Percentiles rank a stretch among this genome's conserved stretches.
These are phyloP conservation scores for Kodamaea laetipori DNA, from an alignment of 805 yeast species.

Conservation along the genomic window DNA sequence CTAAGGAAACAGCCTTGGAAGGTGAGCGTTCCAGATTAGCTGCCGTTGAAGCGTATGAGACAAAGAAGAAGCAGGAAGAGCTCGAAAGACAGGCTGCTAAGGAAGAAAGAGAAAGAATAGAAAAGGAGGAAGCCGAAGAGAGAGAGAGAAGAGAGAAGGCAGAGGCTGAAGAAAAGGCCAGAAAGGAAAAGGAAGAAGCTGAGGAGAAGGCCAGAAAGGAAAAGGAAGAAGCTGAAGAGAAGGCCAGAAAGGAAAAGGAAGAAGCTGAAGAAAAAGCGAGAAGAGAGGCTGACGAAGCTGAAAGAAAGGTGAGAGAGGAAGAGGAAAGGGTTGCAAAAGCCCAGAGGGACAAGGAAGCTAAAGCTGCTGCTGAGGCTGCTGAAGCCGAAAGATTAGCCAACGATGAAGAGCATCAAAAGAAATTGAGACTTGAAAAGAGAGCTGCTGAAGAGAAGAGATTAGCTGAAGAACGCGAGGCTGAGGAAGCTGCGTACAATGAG, in stretches of 20 bases:
- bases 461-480: slow-evolving; percentile 27
- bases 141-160: slow-evolving; percentile 26
- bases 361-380: slow-evolving; percentile 9
- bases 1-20: slow-evolving; percentile 37
- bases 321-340: slow-evolving; percentile 21
- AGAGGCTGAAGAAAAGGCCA: slow-evolving; percentile 24
- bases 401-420: slow-evolving; percentile 30
- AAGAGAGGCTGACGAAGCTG: neutral
- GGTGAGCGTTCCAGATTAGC: slow-evolving; percentile 39
- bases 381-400: slow-evolving; percentile 21
- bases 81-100: slow-evolving; percentile 18
- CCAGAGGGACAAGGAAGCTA: slow-evolving; percentile 12
- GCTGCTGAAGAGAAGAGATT: slow-evolving; percentile 30
- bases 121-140: slow-evolving; percentile 29
- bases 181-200: slow-evolving; percentile 16
- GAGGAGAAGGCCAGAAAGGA: slow-evolving; percentile 15
- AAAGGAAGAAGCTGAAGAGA: slow-evolving; percentile 17
- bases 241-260: slow-evolving; percentile 7
- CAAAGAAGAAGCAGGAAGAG: slow-evolving; percentile 20
- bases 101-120: slow-evolving; percentile 19
- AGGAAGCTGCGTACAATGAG: slow-evolving; percentile 27
- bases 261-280: slow-evolving; percentile 19
- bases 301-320: slow-evolving; percentile 15
- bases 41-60: slow-evolving; percentile 40
- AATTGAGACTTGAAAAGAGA: slow-evolving; percentile 27